A percentile compares a stretch with the other conserved stretches of the same genome.
Evolutionary conservation across 352 stramenopile species (phyloP).

Genomic region (Albugo laibachii): DNA sequence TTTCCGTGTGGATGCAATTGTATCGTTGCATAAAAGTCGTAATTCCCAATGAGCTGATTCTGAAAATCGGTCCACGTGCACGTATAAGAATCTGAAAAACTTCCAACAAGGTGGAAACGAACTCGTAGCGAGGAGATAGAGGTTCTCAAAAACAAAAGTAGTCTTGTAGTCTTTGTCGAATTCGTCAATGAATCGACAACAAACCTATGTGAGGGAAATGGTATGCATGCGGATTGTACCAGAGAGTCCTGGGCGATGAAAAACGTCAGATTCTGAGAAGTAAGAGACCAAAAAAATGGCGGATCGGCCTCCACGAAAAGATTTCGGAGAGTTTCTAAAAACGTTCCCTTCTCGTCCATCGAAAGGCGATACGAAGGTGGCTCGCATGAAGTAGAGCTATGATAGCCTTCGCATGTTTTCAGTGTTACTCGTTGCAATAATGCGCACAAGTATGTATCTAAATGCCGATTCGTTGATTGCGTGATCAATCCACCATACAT

Average conservation of each 20-base stretch:
- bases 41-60: slow-evolving; percentile 24
- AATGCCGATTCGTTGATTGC: too few species aligned
- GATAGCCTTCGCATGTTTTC: too few species aligned
- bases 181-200: background rate
- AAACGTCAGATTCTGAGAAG: slow-evolving; percentile 23
- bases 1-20: slow-evolving; percentile 48
- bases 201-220: background rate
- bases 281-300: slow-evolving; percentile 53
- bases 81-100: slow-evolving; percentile 15
- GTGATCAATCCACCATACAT: background rate
- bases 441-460: too few species aligned
- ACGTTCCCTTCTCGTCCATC: slow-evolving; percentile 29
- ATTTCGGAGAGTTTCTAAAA: slow-evolving; percentile 22
- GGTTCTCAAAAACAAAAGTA: slow-evolving; percentile 29
- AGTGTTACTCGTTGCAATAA: too few species aligned
- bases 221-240: slow-evolving; percentile 15
- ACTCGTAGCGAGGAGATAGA: slow-evolving; percentile 32
- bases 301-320: slow-evolving; percentile 17
- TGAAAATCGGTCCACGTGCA: slow-evolving; percentile 42
- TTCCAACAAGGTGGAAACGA: slow-evolving; percentile 38
- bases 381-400: too few species aligned
- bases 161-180: slow-evolving; percentile 11
- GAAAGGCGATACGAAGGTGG: slow-evolving; percentile 12
- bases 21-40: slow-evolving; percentile 41
- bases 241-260: slow-evolving; percentile 39